Percentiles rank a stretch among this genome's conserved stretches.
Evolutionary conservation across 768 basidiomycete species (phyloP).

Genomic region (Boletus rubescentipes): DNA sequence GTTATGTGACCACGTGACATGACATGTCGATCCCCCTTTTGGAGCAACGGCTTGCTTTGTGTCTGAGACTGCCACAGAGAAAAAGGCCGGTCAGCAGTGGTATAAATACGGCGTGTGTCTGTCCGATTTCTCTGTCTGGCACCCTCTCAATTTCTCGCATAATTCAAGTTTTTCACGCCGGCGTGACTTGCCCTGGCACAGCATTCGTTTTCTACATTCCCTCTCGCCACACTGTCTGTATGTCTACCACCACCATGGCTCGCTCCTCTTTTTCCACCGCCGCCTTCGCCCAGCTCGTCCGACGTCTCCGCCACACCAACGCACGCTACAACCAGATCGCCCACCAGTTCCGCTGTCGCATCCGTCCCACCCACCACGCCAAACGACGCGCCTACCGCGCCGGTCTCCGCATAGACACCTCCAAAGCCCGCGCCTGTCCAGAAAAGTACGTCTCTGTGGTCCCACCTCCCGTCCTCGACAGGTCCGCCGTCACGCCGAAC

Average conservation of each 20-base stretch:
- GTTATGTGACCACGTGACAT: slow-evolving; percentile 6
- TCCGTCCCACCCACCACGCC: slow-evolving; percentile 45
- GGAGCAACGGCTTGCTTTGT: slow-evolving; percentile 13
- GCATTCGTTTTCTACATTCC: background rate
- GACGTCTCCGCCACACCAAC: slow-evolving; percentile 46
- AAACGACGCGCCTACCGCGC: slow-evolving; percentile 44
- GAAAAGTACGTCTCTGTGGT: slow-evolving; percentile 35
- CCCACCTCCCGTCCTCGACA: slow-evolving; percentile 17
- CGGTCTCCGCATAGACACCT: slow-evolving; percentile 44
- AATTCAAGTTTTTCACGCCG: slow-evolving; percentile 14
- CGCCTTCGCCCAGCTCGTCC: slow-evolving; percentile 38
- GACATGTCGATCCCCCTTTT: slow-evolving; percentile 13
- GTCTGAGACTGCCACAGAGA: slow-evolving; percentile 12
- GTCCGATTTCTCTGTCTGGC: background rate
- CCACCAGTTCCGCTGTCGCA: slow-evolving; percentile 34
- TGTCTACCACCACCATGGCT: slow-evolving; percentile 15
- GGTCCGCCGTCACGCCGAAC: slow-evolving; percentile 37
- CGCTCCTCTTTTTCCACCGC: slow-evolving; percentile 30
- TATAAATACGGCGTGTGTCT: slow-evolving; percentile 15
- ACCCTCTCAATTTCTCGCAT: background rate
- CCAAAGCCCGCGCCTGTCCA: slow-evolving; percentile 41
- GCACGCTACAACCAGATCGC: slow-evolving; percentile 42
- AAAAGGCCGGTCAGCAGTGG: background rate
- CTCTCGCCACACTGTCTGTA: background rate
- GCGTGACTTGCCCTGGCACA: slow-evolving; percentile 15